Evolutionary conservation across 2,329 filamentous ascomycete genomes (phyloP), one percentile per base, ranked within the genome.

Genomic region (Fusarium sp.): DNA sequence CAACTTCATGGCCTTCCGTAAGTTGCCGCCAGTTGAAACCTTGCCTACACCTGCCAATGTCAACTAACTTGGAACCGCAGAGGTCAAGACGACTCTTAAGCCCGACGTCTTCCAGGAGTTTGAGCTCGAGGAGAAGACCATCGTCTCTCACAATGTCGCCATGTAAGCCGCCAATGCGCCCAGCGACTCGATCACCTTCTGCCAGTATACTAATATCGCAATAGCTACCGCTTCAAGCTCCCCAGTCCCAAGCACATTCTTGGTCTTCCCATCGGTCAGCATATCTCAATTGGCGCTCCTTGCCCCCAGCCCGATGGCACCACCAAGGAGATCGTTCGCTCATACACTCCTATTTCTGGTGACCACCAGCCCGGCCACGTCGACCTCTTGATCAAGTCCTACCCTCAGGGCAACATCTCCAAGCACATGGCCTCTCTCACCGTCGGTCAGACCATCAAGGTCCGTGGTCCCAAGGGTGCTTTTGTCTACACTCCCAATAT

Each of bases 401-500:
- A 99, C 85, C 94, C 95, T 5, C 95, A 94, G 75, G 96, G 96
- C 77, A 98, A 98, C 86, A 98, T 99, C 87, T 97, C 93, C 81
- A 95, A 94, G 85, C 88, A 97, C 84, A 91, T 99, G 85, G 93
- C 94, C 49, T 90, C 89, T 15, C 89, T 99, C 69, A 89, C 88
- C 71, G 88, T 98, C 67, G 95, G 95, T 69, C 90, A 97, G 82
- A 91, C 88, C 68, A 96, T 99, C 87, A 93, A 93, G 81, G 92
- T 98, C 77, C 91, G 90, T 77, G 96, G 96, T 13, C 96, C 96
- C 82, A 98, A 98, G 88, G 96, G 96, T 76, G 95, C 95, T 76
- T 98, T 99, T 88, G 93, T 97, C 70, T 99, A 99, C 85, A 93
- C 92, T 20, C 94, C 95, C 76, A 98, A 98, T 87, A 95, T 99